These are phyloP conservation scores for Mortierella sp. DNA, from an alignment of 371 early-diverging fungal genomes.

Conservation along the genomic window DNA sequence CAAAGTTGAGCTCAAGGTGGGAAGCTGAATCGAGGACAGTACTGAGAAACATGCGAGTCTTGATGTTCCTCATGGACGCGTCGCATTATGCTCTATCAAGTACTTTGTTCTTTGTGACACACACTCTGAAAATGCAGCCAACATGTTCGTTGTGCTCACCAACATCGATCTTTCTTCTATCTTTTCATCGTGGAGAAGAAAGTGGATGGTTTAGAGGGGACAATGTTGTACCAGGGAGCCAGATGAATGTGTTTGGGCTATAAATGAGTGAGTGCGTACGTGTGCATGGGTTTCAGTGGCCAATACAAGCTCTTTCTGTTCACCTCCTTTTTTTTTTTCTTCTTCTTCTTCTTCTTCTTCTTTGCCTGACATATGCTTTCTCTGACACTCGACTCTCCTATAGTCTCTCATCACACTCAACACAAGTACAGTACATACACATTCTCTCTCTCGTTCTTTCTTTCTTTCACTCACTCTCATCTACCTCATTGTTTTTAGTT, in stretches of 20 bases:
- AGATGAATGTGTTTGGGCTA: too few relatives aligned
- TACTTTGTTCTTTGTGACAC: background rate
- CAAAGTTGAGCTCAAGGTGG: too few relatives aligned
- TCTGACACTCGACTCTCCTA: background rate
- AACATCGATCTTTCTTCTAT: too few relatives aligned
- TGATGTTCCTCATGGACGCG: too few relatives aligned
- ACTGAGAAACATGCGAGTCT: too few relatives aligned
- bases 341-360: background rate
- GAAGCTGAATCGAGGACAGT: too few relatives aligned
- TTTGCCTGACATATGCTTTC: background rate
- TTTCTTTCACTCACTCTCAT: constrained; percentile 18
- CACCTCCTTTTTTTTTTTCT: background rate
- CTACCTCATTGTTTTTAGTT: background rate
- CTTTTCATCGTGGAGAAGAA: too few relatives aligned
- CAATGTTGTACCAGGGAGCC: too few relatives aligned
- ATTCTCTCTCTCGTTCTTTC: background rate
- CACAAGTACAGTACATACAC: background rate
- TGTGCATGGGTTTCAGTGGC: background rate
- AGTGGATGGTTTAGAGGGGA: too few relatives aligned
- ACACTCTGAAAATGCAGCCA: background rate
- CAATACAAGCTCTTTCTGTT: background rate
- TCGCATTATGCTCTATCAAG: too few relatives aligned
- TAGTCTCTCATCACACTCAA: background rate
- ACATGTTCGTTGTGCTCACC: background rate
- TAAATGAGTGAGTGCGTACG: background rate